Evolutionary conservation across 768 basidiomycete species (phyloP), one percentile per base, ranked within the genome.

Genomic region (Mycena rosella): DNA sequence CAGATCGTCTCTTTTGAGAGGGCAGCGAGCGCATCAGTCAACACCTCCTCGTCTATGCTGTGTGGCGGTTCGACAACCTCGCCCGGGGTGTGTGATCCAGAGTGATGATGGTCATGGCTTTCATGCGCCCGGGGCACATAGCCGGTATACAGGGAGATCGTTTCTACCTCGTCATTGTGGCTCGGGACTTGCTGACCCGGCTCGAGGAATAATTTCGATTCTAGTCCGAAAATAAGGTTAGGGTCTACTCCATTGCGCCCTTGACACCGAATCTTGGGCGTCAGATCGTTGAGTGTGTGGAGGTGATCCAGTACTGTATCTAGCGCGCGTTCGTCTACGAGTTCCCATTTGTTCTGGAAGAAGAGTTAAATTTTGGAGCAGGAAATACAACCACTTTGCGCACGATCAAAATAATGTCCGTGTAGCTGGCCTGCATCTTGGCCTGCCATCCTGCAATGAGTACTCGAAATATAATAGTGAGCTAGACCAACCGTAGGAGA

Each of bases 391-490:
- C 7, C 30, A 65, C 4, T 22, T 6, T 15, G 83, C 90, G 65
- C 66, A 94, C 93, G 60, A 98, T 87, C 30, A 98, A 82, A 63
- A 98, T 88, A 42, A 96, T 84, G 76, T 98, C 96, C 4, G 96
- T 96, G 77, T 97, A 98, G 74, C 92, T 92, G n/a, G 96, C 94
- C 81, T 95, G 91, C 91, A 97, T 95, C 76, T 89, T 94, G 24
- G 96, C 96, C 70, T 71, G 34, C 44, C 5, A 47, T 36, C 15
- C 34, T 26, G 4, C 27, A n/a, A 59, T 55, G 17, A 63, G 44
- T 17, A 40, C 14, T 11, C 5, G 22, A 22, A 51, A 22, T 20
- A 53, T 14, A 34, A 17, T 26, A 22, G 5, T 20, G 8, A 44
- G 22, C 27, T 13, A 32, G 9, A 18, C 63, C 9, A 27, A 71